Evolutionary conservation across 2,329 filamentous ascomycete genomes (phyloP).

Genomic region (Apiospora malaysiana): DNA sequence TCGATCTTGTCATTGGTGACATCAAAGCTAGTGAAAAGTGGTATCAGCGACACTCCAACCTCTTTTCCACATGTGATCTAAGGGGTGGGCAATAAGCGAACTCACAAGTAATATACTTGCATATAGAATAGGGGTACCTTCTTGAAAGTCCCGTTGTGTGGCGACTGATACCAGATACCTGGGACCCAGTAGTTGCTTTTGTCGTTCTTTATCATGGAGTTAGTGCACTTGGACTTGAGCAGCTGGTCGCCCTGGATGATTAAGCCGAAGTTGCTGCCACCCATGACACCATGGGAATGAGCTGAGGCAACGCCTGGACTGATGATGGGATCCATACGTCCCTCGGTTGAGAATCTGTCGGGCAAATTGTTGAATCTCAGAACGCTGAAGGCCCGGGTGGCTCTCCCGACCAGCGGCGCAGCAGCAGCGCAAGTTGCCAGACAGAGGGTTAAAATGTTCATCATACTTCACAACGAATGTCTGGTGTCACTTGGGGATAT

Average conservation of each 20-base stretch:
- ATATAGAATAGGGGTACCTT: constrained; percentile 73
- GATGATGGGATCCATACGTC: constrained; percentile 72
- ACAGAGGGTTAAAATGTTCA: not conserved
- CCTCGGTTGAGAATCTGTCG: constrained; percentile 63
- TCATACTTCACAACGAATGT: not conserved
- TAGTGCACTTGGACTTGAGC: constrained; percentile 69
- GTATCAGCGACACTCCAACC: not conserved
- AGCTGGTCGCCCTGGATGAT: constrained; percentile 66
- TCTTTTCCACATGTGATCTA: not conserved
- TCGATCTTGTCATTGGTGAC: constrained; percentile 68
- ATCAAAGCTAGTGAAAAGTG: constrained; percentile 55
- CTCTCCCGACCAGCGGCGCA: not conserved
- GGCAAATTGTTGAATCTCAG: constrained; percentile 68
- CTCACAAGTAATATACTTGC: constrained; percentile 78
- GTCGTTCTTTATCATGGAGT: constrained; percentile 71
- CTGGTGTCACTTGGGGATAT: not conserved
- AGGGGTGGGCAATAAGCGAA: not conserved
- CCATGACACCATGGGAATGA: constrained; percentile 75
- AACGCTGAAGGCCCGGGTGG: constrained; percentile 64
- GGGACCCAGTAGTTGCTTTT: constrained; percentile 82
- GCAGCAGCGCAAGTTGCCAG: not conserved
- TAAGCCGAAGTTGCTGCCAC: constrained; percentile 70
- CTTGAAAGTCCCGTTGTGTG: constrained; percentile 66
- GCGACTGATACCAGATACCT: constrained; percentile 69
- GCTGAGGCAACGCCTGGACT: constrained; percentile 60